These are phyloP conservation scores for Lactarius hatsudake DNA, from an alignment of 768 basidiomycete species.

Conservation along the genomic window DNA sequence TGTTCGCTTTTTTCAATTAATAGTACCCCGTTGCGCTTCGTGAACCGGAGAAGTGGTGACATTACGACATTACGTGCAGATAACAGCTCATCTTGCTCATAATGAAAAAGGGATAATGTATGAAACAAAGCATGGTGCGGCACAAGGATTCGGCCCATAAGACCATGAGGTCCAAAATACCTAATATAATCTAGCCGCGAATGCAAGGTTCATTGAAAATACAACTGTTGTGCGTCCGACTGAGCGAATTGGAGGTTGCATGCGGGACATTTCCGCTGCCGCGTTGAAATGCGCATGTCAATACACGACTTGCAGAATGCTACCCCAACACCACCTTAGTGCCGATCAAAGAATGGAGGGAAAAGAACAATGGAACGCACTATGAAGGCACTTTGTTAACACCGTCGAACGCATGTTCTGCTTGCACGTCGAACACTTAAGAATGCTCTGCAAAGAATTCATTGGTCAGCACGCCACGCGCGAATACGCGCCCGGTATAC, in stretches of 20 bases:
- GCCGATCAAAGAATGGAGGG: conserved; percentile 1
- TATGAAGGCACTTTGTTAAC: conserved; percentile 88
- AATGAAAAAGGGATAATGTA: conserved; percentile 23
- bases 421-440: conserved; percentile 88
- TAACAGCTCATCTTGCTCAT: conserved; percentile 12
- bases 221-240: conserved; percentile 73
- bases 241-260: conserved; percentile 80
- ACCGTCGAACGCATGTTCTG: conserved; percentile 73
- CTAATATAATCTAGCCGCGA: background rate
- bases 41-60: background rate
- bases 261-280: conserved; percentile 92
- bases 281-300: conserved; percentile 81
- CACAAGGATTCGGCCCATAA: conserved; percentile 8
- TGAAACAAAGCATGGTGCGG: conserved; percentile 4
- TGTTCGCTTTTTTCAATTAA: background rate
- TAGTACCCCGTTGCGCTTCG: background rate
- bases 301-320: conserved; percentile 86
- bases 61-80: conserved; percentile 8
- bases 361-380: conserved; percentile 47
- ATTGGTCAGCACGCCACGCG: background rate
- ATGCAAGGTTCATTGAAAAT: conserved; percentile 45
- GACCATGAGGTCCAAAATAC: conserved; percentile 6
- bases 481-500: conserved; percentile 22
- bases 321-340: conserved; percentile 32
- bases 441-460: conserved; percentile 53